Conservation (phyloP, 2,329 filamentous ascomycete genomes). For the Zasmidium cellare region DNA sequence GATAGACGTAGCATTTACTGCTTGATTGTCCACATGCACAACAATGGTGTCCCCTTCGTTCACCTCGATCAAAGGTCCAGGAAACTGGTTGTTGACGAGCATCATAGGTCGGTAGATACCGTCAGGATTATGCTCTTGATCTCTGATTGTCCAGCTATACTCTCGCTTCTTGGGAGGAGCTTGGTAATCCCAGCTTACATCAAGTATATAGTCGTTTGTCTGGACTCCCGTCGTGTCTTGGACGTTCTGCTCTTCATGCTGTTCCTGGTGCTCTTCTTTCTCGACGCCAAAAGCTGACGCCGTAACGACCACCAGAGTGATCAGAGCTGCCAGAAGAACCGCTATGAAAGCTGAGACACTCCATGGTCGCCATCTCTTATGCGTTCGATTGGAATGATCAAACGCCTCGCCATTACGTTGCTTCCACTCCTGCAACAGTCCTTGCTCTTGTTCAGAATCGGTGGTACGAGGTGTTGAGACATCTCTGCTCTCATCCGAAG, state of each 20-base stretch:
- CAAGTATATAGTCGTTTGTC: constrained; percentile 58
- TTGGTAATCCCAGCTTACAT: constrained; percentile 56
- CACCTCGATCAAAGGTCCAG: constrained; percentile 37
- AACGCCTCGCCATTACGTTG: constrained; percentile 3
- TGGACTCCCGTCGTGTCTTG: constrained; percentile 14
- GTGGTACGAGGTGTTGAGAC: neutral
- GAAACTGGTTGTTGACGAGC: constrained; percentile 36
- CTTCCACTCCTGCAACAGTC: constrained; percentile 20
- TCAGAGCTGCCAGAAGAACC: neutral
- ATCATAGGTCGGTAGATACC: constrained; percentile 47
- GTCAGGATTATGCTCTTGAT: constrained; percentile 62
- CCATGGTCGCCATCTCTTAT: constrained; percentile 1
- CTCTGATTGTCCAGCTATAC: constrained; percentile 61
- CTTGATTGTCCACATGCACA: constrained; percentile 37
- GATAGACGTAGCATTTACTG: constrained; percentile 40
- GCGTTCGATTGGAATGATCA: neutral
- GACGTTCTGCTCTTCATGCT: too few relatives aligned
- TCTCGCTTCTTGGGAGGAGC: constrained; percentile 54
- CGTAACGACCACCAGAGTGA: neutral
- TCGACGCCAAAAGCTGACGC: neutral
- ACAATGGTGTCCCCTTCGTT: constrained; percentile 37
- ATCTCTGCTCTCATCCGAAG: neutral
- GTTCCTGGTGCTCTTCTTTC: neutral
- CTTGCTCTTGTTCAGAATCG: constrained; percentile 18
- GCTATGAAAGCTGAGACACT: neutral